phyloP scores from a whole-genome alignment of 805 yeast species.

The Starmerella potacharoeniae region DNA sequence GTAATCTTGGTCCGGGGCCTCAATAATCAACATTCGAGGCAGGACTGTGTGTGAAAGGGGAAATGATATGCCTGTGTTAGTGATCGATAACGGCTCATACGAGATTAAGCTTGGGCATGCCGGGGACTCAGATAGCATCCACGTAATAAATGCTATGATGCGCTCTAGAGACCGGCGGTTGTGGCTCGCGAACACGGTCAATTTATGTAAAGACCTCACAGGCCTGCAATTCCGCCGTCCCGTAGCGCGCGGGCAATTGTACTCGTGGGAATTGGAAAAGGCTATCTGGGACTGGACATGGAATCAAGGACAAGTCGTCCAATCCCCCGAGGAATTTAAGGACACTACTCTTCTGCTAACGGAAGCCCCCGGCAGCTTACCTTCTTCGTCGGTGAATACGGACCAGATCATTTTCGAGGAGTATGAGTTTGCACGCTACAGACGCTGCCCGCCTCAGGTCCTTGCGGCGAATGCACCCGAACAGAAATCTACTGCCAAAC shows the following conservation, averaged over 20 bases:
- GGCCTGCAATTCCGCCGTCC: slow-evolving; percentile 71
- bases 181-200: slow-evolving; percentile 60
- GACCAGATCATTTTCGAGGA: slow-evolving; percentile 94
- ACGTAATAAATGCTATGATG: slow-evolving; percentile 58
- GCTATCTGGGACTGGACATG: slow-evolving; percentile 82
- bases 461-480: slow-evolving; percentile 19
- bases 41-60: background rate
- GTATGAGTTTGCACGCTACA: slow-evolving; percentile 63
- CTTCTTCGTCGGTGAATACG: slow-evolving; percentile 67
- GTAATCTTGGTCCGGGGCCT: background rate
- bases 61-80: slow-evolving; percentile 29
- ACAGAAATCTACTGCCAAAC: slow-evolving; percentile 42
- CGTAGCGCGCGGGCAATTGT: slow-evolving; percentile 74
- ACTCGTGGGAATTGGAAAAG: slow-evolving; percentile 83
- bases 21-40: background rate
- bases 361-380: slow-evolving; percentile 73
- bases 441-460: slow-evolving; percentile 40
- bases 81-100: slow-evolving; percentile 86
- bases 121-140: slow-evolving; percentile 31
- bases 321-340: slow-evolving; percentile 30
- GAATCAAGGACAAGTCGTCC: slow-evolving; percentile 23
- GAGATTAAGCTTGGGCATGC: slow-evolving; percentile 57
- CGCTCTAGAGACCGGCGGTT: slow-evolving; percentile 64
- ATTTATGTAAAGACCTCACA: slow-evolving; percentile 57
- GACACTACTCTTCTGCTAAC: slow-evolving; percentile 57